These are phyloP conservation scores for Pythium aristosporum DNA, from an alignment of 352 stramenopile species.

Conservation along the genomic window DNA sequence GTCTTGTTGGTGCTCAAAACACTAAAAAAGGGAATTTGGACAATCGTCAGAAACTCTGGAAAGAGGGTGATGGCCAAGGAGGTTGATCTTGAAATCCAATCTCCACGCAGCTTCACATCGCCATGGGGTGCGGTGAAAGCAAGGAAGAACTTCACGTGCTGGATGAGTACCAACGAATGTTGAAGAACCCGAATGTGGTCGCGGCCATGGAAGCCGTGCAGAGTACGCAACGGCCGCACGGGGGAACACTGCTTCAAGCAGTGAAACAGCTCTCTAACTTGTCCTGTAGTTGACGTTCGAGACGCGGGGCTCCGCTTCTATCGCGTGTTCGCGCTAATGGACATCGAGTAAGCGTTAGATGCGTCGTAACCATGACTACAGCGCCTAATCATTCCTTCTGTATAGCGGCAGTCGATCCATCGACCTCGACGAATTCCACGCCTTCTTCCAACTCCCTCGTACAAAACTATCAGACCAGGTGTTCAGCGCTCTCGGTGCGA, in stretches of 20 bases:
- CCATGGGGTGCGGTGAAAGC: constrained; percentile 46
- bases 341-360: constrained; percentile 33
- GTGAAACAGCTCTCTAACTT: not conserved
- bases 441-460: constrained; percentile 38
- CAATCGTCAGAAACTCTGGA: too few species aligned
- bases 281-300: constrained; percentile 36
- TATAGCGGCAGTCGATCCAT: constrained; percentile 54
- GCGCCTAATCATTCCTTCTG: too few species aligned
- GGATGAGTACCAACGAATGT: constrained; percentile 34
- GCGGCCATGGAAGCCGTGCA: constrained; percentile 39
- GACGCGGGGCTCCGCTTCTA: constrained; percentile 42
- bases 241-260: too few species aligned
- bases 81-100: too few species aligned
- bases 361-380: too few species aligned
- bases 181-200: constrained; percentile 39
- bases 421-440: constrained; percentile 50
- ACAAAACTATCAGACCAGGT: constrained; percentile 49
- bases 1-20: constrained; percentile 57
- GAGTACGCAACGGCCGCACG: constrained; percentile 3
- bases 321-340: constrained; percentile 48
- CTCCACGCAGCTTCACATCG: not conserved
- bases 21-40: too few species aligned
- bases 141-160: constrained; percentile 33
- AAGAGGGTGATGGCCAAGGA: too few species aligned
- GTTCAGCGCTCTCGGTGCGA: constrained; percentile 46